phyloP scores from a whole-genome alignment of 768 basidiomycete species.

The Mrakia gelida region DNA sequence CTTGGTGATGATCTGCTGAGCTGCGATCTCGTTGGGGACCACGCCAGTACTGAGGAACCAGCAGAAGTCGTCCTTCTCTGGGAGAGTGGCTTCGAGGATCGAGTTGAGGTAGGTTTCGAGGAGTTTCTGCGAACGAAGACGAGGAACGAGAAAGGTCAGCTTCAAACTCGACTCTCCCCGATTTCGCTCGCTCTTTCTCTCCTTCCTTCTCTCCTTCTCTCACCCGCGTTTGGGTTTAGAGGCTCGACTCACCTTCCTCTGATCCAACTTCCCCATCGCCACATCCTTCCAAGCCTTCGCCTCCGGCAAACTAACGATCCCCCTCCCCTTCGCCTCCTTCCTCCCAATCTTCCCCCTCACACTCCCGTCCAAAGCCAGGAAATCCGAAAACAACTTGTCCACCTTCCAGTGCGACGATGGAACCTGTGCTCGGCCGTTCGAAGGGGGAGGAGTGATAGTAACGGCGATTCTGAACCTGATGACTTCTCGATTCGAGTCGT shows the following conservation, averaged over 20 bases:
- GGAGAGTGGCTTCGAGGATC: constrained; percentile 72
- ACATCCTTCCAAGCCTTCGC: constrained; percentile 94
- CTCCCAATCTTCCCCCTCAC: constrained; percentile 59
- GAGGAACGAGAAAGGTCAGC: constrained; percentile 16
- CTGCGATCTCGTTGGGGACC: constrained; percentile 56
- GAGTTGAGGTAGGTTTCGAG: constrained; percentile 82
- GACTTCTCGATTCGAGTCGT: constrained; percentile 18
- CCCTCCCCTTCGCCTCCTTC: constrained; percentile 60
- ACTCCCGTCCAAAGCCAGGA: constrained; percentile 77
- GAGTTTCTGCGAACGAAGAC: constrained; percentile 38
- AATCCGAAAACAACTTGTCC: constrained; percentile 91
- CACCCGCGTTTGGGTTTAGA: too few species aligned
- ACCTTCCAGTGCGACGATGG: constrained; percentile 54
- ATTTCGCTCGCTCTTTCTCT: too few species aligned
- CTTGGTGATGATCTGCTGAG: constrained; percentile 68
- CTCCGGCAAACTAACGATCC: constrained; percentile 76
- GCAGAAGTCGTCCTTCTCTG: constrained; percentile 83
- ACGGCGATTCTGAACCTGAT: constrained; percentile 15
- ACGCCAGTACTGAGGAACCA: constrained; percentile 89
- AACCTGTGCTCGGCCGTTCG: background rate
- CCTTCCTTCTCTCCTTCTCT: too few species aligned
- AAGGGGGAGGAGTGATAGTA: constrained; percentile 44
- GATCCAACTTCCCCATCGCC: constrained; percentile 93
- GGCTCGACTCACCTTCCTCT: constrained; percentile 91
- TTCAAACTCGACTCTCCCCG: too few species aligned